Evolutionary conservation across 1,139 yeast genomes (phyloP).

Genomic region (Candida freyschussii): DNA sequence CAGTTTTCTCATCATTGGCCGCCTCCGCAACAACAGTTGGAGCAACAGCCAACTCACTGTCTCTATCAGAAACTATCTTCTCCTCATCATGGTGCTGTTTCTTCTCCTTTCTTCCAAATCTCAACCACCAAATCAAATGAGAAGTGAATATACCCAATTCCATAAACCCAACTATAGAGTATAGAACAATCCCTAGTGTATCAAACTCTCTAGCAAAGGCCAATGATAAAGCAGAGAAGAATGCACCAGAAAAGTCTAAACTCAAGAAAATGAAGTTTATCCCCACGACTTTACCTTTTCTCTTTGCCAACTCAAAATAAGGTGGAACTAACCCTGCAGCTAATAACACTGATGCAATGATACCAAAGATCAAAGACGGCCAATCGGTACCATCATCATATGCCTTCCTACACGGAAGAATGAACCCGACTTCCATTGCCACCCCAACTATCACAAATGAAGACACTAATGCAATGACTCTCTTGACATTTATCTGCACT

Average conservation of each 20-base stretch:
- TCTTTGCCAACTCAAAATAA: conserved; percentile 69
- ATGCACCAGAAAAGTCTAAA: conserved; percentile 70
- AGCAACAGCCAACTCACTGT: conserved; percentile 1
- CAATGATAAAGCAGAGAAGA: conserved; percentile 60
- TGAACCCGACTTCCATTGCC: conserved; percentile 59
- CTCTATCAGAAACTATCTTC: neutral
- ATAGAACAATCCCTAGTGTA: conserved; percentile 47
- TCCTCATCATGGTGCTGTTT: conserved; percentile 5
- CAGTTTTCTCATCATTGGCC: neutral
- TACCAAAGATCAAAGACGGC: conserved; percentile 69
- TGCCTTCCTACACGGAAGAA: conserved; percentile 56
- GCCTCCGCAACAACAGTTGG: conserved; percentile 1
- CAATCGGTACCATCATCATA: conserved; percentile 47
- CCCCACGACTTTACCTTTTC: conserved; percentile 77
- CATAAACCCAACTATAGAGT: conserved; percentile 57
- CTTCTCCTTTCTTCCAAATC: conserved; percentile 30
- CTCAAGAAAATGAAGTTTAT: conserved; percentile 66
- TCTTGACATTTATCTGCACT: conserved; percentile 31
- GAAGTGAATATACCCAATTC: conserved; percentile 65
- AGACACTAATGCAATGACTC: conserved; percentile 32
- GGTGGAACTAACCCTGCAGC: conserved; percentile 78
- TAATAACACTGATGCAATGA: conserved; percentile 62
- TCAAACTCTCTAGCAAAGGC: conserved; percentile 48
- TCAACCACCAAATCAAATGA: conserved; percentile 59
- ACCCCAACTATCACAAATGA: conserved; percentile 40